phyloP scores from a whole-genome alignment of 805 yeast species.

The Lachancea fermentati region DNA sequence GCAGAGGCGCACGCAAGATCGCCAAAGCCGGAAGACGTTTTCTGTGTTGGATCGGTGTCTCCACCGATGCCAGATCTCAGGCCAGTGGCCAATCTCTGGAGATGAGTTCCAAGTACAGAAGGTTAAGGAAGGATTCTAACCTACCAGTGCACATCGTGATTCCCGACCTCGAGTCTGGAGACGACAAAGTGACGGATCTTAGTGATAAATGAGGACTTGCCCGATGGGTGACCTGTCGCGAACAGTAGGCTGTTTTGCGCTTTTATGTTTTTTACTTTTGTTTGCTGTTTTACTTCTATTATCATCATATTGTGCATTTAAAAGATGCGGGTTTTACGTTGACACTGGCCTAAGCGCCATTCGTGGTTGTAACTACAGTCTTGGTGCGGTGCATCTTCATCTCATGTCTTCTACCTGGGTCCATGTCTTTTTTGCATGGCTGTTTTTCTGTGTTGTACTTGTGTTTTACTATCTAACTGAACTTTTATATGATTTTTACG shows the following conservation, averaged over 20 bases:
- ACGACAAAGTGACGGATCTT: slow-evolving; percentile 17
- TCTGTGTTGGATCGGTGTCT: slow-evolving; percentile 6
- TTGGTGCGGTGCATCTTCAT: too few relatives aligned
- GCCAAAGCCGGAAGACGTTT: slow-evolving; percentile 3
- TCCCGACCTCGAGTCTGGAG: slow-evolving; percentile 22
- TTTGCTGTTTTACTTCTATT: background rate
- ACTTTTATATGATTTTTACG: too few relatives aligned
- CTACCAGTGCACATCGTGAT: slow-evolving; percentile 19
- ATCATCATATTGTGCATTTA: background rate
- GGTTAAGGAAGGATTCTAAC: slow-evolving; percentile 28
- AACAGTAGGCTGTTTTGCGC: too few relatives aligned
- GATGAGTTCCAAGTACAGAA: slow-evolving; percentile 11
- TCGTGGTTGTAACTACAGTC: too few relatives aligned
- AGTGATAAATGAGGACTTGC: slow-evolving; percentile 5
- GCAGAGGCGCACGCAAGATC: slow-evolving; percentile 10
- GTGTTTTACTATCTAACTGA: too few relatives aligned
- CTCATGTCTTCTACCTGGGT: too few relatives aligned
- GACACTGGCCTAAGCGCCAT: too few relatives aligned
- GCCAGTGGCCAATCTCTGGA: slow-evolving; percentile 4
- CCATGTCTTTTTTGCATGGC: too few relatives aligned
- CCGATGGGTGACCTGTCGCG: background rate
- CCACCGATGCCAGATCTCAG: background rate
- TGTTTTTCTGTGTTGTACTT: too few relatives aligned
- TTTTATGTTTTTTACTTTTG: background rate
- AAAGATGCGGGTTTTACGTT: too few relatives aligned